Evolutionary conservation across 805 yeast species (phyloP).

Genomic region (Candida ponderosae): DNA sequence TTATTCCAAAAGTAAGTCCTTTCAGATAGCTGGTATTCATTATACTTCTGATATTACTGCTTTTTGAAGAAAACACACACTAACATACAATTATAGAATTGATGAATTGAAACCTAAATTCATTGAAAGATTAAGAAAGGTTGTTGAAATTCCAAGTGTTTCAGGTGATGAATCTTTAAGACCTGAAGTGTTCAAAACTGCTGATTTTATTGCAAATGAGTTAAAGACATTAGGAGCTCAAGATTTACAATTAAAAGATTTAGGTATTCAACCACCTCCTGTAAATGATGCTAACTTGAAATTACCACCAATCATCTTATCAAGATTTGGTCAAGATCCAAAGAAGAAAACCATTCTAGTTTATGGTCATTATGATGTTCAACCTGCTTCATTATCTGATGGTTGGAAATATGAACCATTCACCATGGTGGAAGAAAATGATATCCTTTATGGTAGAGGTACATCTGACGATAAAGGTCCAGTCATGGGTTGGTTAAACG

Average conservation of each 20-base stretch:
- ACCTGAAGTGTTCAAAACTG: constrained; percentile 86
- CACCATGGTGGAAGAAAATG: constrained; percentile 58
- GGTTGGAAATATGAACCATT: constrained; percentile 98
- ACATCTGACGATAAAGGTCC: constrained; percentile 98
- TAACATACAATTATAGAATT: constrained; percentile 33
- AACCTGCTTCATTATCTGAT: constrained; percentile 87
- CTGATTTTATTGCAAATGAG: constrained; percentile 68
- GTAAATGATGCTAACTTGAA: constrained; percentile 57
- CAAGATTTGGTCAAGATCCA: constrained; percentile 78
- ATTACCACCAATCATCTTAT: constrained; percentile 93
- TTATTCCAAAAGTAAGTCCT: constrained; percentile 9
- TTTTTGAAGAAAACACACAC: too few species aligned
- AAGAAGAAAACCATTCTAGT: constrained; percentile 80
- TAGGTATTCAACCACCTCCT: constrained; percentile 92
- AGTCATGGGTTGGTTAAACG: constrained; percentile 93
- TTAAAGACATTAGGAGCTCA: constrained; percentile 66
- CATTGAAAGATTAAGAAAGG: constrained; percentile 63
- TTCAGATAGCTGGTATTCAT: neutral
- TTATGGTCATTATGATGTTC: constrained; percentile 98
- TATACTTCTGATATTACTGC: too few species aligned
- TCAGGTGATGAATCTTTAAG: constrained; percentile 86
- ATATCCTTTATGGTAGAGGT: constrained; percentile 83
- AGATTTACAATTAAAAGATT: constrained; percentile 72
- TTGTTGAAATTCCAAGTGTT: constrained; percentile 94
- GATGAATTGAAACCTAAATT: constrained; percentile 70